A percentile compares a stretch with the other conserved stretches of the same genome.
These are phyloP conservation scores for Colletotrichum magnum DNA, from an alignment of 2,329 filamentous ascomycete species.

Conservation along the genomic window DNA sequence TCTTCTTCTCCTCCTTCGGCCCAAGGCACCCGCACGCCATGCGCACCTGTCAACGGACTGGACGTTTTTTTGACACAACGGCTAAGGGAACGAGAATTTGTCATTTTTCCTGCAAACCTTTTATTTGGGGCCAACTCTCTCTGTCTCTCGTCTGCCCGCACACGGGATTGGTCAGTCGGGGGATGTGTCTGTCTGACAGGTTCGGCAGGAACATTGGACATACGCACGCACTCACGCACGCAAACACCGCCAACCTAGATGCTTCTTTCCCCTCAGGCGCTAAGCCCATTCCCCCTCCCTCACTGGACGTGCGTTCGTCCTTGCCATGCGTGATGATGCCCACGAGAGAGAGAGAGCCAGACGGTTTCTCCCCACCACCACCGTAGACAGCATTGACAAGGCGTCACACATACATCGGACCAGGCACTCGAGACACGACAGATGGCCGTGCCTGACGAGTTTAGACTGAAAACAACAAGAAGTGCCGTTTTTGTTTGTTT, in stretches of 20 bases:
- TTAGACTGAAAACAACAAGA: slow-evolving; percentile 1
- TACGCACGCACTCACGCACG: slow-evolving; percentile 10
- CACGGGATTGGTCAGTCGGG: slow-evolving; percentile 28
- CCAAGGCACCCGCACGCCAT: neutral
- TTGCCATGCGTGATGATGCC: slow-evolving; percentile 18
- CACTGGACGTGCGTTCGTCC: slow-evolving; percentile 27
- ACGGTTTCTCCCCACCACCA: neutral
- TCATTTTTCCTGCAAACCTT: slow-evolving; percentile 19
- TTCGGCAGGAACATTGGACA: slow-evolving; percentile 25
- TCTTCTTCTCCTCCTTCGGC: neutral
- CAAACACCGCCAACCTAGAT: neutral
- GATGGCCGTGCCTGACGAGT: slow-evolving; percentile 19
- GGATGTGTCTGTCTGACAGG: slow-evolving; percentile 16
- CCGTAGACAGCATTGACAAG: slow-evolving; percentile 7
- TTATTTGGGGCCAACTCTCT: too few relatives aligned
- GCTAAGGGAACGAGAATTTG: slow-evolving; percentile 22
- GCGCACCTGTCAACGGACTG: slow-evolving; percentile 24
- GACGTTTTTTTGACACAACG: slow-evolving; percentile 35
- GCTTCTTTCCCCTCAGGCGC: neutral
- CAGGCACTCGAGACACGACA: slow-evolving; percentile 31
- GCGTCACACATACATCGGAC: slow-evolving; percentile 15
- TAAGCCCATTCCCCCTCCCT: neutral
- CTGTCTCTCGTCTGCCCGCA: slow-evolving; percentile 24
- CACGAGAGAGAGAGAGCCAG: slow-evolving; percentile 4
- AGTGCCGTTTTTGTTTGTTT: neutral